Evolutionary conservation across 2,329 filamentous ascomycete genomes (phyloP).

Genomic region (Monosporascus sp.): DNA sequence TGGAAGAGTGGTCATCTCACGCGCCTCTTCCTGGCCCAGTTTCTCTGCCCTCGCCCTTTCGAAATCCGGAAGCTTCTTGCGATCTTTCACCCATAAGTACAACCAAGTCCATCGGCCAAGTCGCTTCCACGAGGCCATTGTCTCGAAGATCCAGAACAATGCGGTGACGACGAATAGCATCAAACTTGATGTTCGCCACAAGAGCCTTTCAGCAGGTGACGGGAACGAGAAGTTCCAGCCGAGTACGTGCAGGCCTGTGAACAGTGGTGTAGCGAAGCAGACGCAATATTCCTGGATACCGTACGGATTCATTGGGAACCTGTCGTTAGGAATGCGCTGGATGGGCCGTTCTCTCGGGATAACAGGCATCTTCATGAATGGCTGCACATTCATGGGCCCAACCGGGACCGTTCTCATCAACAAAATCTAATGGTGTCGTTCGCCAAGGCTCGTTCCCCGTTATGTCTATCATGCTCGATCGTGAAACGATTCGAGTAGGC

Average conservation of each 20-base stretch:
- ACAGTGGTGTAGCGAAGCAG: not conserved
- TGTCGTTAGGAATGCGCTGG: not conserved
- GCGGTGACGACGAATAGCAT: not conserved
- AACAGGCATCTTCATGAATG: no score
- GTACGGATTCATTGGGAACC: not conserved
- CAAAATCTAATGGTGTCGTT: constrained; percentile 6
- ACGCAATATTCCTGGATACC: not conserved
- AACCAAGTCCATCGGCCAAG: no score
- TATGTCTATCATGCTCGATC: not conserved
- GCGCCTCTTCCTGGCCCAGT: no score
- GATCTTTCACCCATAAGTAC: no score
- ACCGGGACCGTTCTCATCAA: not conserved
- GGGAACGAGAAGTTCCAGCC: not conserved
- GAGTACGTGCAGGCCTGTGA: not conserved
- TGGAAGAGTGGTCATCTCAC: no score
- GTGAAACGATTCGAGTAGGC: not conserved
- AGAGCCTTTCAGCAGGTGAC: not conserved
- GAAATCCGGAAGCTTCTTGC: no score
- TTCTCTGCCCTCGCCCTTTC: no score
- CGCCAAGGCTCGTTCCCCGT: not conserved
- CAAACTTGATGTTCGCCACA: not conserved
- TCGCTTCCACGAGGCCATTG: no score
- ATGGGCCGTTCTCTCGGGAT: not conserved
- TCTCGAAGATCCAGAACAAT: no score
- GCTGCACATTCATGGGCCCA: no score